A percentile compares a stretch with the other conserved stretches of the same genome.
phyloP scores from a whole-genome alignment of 441 rosid species.

The Kokia cookei region DNA sequence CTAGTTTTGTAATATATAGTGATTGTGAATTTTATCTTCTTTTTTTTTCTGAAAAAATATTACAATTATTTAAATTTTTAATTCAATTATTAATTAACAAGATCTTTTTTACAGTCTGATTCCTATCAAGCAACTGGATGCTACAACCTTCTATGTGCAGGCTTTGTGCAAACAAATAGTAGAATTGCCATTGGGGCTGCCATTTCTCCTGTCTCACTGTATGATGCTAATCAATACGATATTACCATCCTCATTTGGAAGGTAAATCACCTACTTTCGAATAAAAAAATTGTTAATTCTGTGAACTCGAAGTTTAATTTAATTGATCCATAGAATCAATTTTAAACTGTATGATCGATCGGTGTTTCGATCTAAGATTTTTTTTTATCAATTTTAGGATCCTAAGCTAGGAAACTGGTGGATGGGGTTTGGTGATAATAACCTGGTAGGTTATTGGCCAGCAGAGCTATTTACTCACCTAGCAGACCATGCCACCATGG shows the following conservation, averaged over 20 bases:
- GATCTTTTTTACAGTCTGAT: constrained; percentile 34
- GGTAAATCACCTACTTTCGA: constrained; percentile 18
- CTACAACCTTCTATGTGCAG: constrained; percentile 63
- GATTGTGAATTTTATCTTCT: too few species aligned
- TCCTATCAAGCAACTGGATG: constrained; percentile 80
- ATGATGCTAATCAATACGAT: constrained; percentile 44
- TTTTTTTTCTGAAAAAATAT: too few species aligned
- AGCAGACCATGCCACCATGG: constrained; percentile 63
- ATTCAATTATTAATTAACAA: not conserved
- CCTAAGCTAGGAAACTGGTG: constrained; percentile 71
- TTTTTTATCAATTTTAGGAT: constrained; percentile 24
- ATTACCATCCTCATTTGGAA: constrained; percentile 67
- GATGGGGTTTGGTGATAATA: constrained; percentile 72
- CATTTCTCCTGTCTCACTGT: constrained; percentile 54
- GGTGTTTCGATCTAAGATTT: not conserved
- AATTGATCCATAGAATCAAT: not conserved
- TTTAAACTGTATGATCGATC: not conserved
- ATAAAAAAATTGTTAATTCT: not conserved
- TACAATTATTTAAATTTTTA: not conserved
- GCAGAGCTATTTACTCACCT: constrained; percentile 66
- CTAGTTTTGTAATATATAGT: too few species aligned
- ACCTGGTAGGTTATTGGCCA: constrained; percentile 72
- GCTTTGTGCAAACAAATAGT: constrained; percentile 61
- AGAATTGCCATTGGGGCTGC: constrained; percentile 74
- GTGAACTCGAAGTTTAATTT: not conserved